phyloP scores from a whole-genome alignment of 805 yeast species.

The Millerozyma miso region DNA sequence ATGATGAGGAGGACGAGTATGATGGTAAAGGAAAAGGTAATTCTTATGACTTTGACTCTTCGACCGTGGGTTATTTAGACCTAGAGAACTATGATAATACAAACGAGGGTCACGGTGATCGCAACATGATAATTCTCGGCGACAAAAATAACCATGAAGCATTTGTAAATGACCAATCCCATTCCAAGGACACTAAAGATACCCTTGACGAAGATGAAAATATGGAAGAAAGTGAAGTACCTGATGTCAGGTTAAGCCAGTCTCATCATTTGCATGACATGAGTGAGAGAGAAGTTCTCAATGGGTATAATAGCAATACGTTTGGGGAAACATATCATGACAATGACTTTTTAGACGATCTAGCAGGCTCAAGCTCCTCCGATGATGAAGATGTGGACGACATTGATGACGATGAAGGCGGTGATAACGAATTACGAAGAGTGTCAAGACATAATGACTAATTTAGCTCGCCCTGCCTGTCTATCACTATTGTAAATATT shows the following conservation, averaged over 20 bases:
- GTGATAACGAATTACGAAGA: slow-evolving; percentile 38
- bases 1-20: slow-evolving; percentile 28
- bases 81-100: slow-evolving; percentile 30
- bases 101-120: slow-evolving; percentile 17
- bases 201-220: slow-evolving; percentile 15
- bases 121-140: slow-evolving; percentile 29
- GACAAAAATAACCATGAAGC: slow-evolving; percentile 31
- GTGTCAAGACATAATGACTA: slow-evolving; percentile 33
- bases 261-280: slow-evolving; percentile 24
- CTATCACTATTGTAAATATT: neutral
- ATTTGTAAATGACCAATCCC: slow-evolving; percentile 20
- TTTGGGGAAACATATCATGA: slow-evolving; percentile 25
- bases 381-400: slow-evolving; percentile 31
- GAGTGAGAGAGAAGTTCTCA: slow-evolving; percentile 15
- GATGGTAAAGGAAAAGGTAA: slow-evolving; percentile 27
- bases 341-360: slow-evolving; percentile 31
- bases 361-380: slow-evolving; percentile 44
- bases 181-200: slow-evolving; percentile 9
- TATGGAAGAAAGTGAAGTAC: slow-evolving; percentile 15
- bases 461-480: neutral
- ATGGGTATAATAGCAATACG: slow-evolving; percentile 25
- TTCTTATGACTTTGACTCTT: slow-evolving; percentile 24
- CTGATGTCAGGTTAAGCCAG: slow-evolving; percentile 20
- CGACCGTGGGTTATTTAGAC: slow-evolving; percentile 37
- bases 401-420: slow-evolving; percentile 14